These are phyloP conservation scores for Crithidia mellificae DNA, from an alignment of 208 protist species.

Conservation along the genomic window DNA sequence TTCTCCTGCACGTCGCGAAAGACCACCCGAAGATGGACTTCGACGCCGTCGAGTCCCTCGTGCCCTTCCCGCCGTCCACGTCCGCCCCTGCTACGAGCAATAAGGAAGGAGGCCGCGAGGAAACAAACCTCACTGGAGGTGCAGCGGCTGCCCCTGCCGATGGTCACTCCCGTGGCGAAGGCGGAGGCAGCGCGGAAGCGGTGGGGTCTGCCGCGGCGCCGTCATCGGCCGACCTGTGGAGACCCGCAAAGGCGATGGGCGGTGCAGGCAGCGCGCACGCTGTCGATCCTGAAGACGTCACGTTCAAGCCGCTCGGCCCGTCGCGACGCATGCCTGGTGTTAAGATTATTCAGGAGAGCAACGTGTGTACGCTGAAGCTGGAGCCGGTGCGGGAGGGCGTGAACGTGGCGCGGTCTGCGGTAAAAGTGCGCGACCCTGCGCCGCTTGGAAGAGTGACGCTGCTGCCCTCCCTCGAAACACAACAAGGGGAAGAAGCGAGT, in stretches of 20 bases:
- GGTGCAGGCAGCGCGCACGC: background rate
- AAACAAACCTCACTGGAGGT: too few species aligned
- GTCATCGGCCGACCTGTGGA: background rate
- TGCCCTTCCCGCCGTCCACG: conserved; percentile 34
- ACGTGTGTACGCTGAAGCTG: background rate
- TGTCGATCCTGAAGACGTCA: background rate
- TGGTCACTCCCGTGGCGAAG: too few species aligned
- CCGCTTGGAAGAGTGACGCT: background rate
- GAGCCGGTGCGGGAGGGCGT: background rate
- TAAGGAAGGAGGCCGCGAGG: too few species aligned
- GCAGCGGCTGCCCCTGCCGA: too few species aligned
- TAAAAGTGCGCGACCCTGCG: background rate
- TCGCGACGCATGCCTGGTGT: conserved; percentile 41
- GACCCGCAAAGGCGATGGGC: too few species aligned
- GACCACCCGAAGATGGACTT: conserved; percentile 74
- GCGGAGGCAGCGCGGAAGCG: too few species aligned
- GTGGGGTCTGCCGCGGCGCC: background rate
- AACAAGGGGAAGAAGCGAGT: too few species aligned
- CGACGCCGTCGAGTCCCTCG: conserved; percentile 65
- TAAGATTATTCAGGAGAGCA: conserved; percentile 31
- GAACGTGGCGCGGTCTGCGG: background rate
- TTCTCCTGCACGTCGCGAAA: conserved; percentile 77
- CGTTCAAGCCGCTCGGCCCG: background rate
- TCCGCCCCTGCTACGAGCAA: background rate
- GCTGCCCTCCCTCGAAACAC: background rate